Conservation (phyloP, 768 basidiomycete species). For the Leccinellum albellum region DNA sequence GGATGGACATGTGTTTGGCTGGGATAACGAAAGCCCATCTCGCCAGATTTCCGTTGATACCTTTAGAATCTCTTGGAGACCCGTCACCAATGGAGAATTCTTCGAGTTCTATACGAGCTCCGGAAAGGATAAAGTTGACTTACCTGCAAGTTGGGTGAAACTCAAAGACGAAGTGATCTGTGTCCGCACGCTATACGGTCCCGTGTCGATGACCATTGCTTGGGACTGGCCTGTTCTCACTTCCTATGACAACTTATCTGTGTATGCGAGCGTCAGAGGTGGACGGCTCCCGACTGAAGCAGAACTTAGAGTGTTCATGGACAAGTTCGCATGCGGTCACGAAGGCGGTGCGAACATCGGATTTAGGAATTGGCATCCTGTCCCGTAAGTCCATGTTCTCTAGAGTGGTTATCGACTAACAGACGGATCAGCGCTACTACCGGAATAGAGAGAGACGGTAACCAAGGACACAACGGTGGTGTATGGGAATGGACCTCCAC, state of each 20-base stretch:
- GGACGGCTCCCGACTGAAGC: constrained; percentile 90
- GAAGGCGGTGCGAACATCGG: constrained; percentile 80
- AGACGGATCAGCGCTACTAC: constrained; percentile 55
- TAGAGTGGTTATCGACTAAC: not conserved
- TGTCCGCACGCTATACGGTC: constrained; percentile 87
- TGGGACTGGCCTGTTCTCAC: constrained; percentile 84
- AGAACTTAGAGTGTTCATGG: constrained; percentile 78
- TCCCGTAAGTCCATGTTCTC: constrained; percentile 59
- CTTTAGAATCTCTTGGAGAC: constrained; percentile 82
- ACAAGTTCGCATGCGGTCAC: constrained; percentile 69
- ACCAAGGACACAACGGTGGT: constrained; percentile 84
- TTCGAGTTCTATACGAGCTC: constrained; percentile 53
- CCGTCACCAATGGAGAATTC: constrained; percentile 88
- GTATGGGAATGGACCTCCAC: constrained; percentile 99
- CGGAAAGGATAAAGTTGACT: constrained; percentile 39
- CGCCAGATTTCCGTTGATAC: constrained; percentile 54
- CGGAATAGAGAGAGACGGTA: constrained; percentile 46
- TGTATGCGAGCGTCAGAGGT: constrained; percentile 83
- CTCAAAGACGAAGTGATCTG: constrained; percentile 24
- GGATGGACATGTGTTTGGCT: constrained; percentile 71
- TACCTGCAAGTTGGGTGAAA: constrained; percentile 29
- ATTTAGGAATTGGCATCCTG: constrained; percentile 90
- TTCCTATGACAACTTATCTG: constrained; percentile 71
- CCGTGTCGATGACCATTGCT: constrained; percentile 72
- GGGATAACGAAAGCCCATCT: constrained; percentile 91